Base-by-base conservation (phyloP, 78 protist genomes). In the Salpingoeca rosetta region DNA sequence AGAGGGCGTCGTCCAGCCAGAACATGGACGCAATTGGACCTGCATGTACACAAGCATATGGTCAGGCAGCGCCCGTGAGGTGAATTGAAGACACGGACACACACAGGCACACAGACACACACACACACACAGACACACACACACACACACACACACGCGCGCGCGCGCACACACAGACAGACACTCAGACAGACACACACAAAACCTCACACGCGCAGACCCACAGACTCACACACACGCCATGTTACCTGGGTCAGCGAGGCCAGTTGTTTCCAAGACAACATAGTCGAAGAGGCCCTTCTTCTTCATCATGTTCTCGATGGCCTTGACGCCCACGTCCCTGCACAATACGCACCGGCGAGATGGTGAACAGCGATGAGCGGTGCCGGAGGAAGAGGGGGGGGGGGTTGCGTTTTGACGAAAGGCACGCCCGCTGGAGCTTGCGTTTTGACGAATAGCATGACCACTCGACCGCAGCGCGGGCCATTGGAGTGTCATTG, bases 241-340 rank as follows among this genome's bases (percentile, higher is more conserved):
- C 74, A 0, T n/a, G n/a, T n/a, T n/a, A n/a, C n/a, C n/a, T 27
- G 95, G 95, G 78, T 92, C 92, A 25, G 95, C 95, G 35, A 93
- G 83, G 36, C 93, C 86, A 26, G 91, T 81, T 28, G 95, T 89
- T 75, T 93, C 95, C 45, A 93, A 1, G 42, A 93, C 35, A 38
- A 93, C 73, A 40, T 91, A 44, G 81, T 93, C 95, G n/a, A 90
- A 88, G 25, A 26, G 73, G 11, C 92, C 93, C 45, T 40, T 0
- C 24, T 27, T 17, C 45, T 44, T 84, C 85, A 89, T 82, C 45
- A 93, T 88, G n/a, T 37, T 40, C 76, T 89, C 93, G 74, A 93
- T 42, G 38, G 93, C 93, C 0, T 25, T 0, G 38, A 88, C 86
- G 28, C 90, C 84, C 10, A 76, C 82, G 36, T 85, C 94, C 76